Base-by-base conservation (phyloP, 2,329 filamentous ascomycete genomes). In the Macrophomina pseudophaseolina region DNA sequence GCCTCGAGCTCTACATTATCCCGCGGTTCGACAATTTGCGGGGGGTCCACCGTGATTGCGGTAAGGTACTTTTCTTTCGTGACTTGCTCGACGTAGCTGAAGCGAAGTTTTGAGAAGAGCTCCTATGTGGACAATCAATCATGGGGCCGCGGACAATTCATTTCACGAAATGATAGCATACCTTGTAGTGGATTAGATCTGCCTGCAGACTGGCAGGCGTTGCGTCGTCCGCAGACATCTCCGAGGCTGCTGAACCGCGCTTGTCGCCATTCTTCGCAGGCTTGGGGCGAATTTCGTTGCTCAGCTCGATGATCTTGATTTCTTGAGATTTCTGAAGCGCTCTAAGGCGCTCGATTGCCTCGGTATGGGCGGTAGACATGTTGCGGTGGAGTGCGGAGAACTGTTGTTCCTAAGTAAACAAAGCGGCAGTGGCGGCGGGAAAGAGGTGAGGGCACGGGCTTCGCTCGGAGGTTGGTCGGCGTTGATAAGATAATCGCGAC, bases 21-120 rank as follows among this genome's bases (percentile, higher is more conserved):
- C 72, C 89, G 86, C 51, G 90, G 87, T 48, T 90, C 90, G 67
- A 97, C 91, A 53, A 98, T 90, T 16, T 94, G 85, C 0, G 94
- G 95, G 58, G 94, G 93, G 69, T 97, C 92, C 69, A 92, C 93
- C 16, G 96, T 93, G 72, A 98, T 96, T 70, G 92, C 90, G 71
- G 93, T 92, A 65, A 99, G 90, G 79, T 97, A 98, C 75, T 97
- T 97, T 78, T 99, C 95, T 80, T 98, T 99, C 52, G 94, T 98
- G 69, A 98, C 93, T 83, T 98, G 95, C 80, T 99, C 95, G 72
- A 97, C 91, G 80, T 98, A 98, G 70, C 92, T 96, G 83, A 98
- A 98, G 72, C 94, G 92, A 46, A 98, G 86, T 81, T 99, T 98
- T 49, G 93, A 91, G 80, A 98, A 99, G 23, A 98, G 87, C 80